Conservation (phyloP, 2,329 filamentous ascomycete genomes). For the Penicillium sp. region DNA sequence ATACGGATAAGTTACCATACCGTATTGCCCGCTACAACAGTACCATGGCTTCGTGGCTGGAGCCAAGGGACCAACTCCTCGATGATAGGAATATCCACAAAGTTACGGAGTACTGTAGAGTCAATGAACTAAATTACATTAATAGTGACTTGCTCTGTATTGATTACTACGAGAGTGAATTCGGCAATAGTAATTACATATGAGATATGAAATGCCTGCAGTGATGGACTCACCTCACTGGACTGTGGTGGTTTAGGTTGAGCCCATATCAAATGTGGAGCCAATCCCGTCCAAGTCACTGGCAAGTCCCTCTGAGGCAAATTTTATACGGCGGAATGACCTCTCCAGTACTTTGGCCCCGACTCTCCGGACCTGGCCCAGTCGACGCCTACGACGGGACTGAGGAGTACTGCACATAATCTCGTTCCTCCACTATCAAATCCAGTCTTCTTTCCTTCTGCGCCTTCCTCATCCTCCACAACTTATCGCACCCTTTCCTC, state of each 20-base stretch:
- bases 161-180: neutral
- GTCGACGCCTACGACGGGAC: neutral
- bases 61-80: neutral
- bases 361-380: neutral
- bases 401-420: constrained; percentile 7
- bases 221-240: neutral
- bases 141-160: neutral
- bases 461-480: constrained; percentile 16
- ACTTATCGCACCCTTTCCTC: constrained; percentile 2
- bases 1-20: constrained; percentile 12
- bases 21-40: constrained; percentile 12
- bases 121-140: neutral
- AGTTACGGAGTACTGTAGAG: too few species aligned
- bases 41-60: neutral
- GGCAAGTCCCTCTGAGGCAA: constrained; percentile 15
- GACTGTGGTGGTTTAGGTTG: neutral
- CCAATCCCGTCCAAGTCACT: constrained; percentile 12
- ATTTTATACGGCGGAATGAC: constrained; percentile 15
- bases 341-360: constrained; percentile 15
- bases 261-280: neutral
- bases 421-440: constrained; percentile 17
- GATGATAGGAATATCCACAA: too few species aligned
- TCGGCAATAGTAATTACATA: neutral
- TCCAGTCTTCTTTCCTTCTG: constrained; percentile 17
- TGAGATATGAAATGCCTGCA: neutral